phyloP scores from a whole-genome alignment of 2,329 filamentous ascomycete species.

The Colletotrichum echinochloae region DNA sequence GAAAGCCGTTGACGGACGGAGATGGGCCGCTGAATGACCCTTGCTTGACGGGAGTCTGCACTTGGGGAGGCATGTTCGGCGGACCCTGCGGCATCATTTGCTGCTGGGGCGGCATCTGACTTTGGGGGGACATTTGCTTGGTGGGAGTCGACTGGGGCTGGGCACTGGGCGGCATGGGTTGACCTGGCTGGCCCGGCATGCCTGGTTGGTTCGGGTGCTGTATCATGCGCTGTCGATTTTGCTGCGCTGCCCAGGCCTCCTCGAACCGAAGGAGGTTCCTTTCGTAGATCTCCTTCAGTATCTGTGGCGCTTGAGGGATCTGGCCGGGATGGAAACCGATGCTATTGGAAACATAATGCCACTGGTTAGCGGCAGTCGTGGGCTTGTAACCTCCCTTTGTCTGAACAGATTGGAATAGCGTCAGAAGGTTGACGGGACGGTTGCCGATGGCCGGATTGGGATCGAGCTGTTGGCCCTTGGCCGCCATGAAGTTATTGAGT shows the following conservation, averaged over 20 bases:
- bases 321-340: constrained; percentile 73
- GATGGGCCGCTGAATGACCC: constrained; percentile 61
- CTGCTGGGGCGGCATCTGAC: constrained; percentile 45
- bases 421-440: constrained; percentile 78
- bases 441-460: constrained; percentile 79
- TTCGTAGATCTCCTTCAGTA: constrained; percentile 81
- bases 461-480: constrained; percentile 79
- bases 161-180: constrained; percentile 49
- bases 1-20: constrained; percentile 61
- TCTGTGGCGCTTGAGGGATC: constrained; percentile 73
- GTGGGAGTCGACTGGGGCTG: constrained; percentile 54
- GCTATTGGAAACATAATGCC: constrained; percentile 77
- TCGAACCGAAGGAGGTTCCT: constrained; percentile 83
- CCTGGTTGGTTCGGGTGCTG: constrained; percentile 53
- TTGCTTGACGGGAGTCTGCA: constrained; percentile 59
- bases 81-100: constrained; percentile 55
- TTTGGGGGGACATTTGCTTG: constrained; percentile 54
- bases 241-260: constrained; percentile 70
- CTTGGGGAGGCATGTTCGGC: constrained; percentile 46
- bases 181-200: constrained; percentile 45
- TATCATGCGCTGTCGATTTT: constrained; percentile 64
- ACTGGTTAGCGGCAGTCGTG: constrained; percentile 76
- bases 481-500: constrained; percentile 81
- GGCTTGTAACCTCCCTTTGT: constrained; percentile 83
- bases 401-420: constrained; percentile 79